Percentiles rank a stretch among this genome's conserved stretches.
These are phyloP conservation scores for Fusarium keratoplasticum DNA, from an alignment of 2,329 filamentous ascomycete genomes.

Conservation along the genomic window DNA sequence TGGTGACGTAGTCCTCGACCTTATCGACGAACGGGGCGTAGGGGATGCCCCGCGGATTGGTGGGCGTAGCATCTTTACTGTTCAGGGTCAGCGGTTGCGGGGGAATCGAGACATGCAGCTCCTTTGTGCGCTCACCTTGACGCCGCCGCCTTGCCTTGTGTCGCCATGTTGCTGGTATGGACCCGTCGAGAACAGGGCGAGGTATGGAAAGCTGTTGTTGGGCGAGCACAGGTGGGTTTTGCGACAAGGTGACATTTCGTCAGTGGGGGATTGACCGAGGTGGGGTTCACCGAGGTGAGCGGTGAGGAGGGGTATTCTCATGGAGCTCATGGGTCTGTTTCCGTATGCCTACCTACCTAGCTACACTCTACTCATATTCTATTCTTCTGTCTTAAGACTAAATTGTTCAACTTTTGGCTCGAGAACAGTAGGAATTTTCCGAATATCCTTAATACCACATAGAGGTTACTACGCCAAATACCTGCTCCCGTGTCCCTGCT, in stretches of 20 bases:
- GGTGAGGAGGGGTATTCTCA: constrained; percentile 42
- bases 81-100: constrained; percentile 36
- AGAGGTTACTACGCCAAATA: neutral
- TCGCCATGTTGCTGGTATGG: constrained; percentile 52
- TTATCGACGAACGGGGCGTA: constrained; percentile 88
- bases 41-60: constrained; percentile 86
- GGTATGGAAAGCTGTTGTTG: constrained; percentile 39
- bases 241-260: constrained; percentile 47
- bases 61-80: constrained; percentile 63
- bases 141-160: constrained; percentile 53
- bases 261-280: constrained; percentile 44
- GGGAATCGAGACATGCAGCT: neutral
- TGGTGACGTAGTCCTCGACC: constrained; percentile 87
- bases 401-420: neutral
- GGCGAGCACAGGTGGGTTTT: constrained; percentile 40
- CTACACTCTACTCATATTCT: neutral
- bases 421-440: neutral
- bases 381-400: neutral
- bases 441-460: neutral
- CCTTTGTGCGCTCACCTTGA: constrained; percentile 46
- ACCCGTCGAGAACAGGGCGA: constrained; percentile 34
- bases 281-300: constrained; percentile 44
- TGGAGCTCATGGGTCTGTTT: neutral
- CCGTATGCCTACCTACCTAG: neutral
- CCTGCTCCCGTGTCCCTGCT: neutral